Conservation (phyloP, 108 stramenopile genomes). For the Nitzschia palea region DNA sequence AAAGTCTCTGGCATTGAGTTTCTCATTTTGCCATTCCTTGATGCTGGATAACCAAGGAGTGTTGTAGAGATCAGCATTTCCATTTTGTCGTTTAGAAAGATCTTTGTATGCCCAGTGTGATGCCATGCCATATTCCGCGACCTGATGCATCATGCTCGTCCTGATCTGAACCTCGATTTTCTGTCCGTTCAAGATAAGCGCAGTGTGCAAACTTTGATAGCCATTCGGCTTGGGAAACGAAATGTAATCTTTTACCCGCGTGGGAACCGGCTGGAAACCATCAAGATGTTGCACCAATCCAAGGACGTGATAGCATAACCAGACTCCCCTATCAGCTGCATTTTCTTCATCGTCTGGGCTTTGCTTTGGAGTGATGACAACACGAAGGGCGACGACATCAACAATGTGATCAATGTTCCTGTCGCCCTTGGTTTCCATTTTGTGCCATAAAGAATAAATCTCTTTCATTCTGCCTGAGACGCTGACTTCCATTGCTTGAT, state of each 20-base stretch:
- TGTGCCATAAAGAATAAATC: constrained; percentile 92
- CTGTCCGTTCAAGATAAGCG: constrained; percentile 84
- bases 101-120: constrained; percentile 91
- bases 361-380: constrained; percentile 75
- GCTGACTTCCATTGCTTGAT: constrained; percentile 66
- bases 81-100: constrained; percentile 43
- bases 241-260: constrained; percentile 93
- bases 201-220: constrained; percentile 92
- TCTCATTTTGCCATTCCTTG: constrained; percentile 90
- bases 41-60: constrained; percentile 89
- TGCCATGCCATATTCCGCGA: constrained; percentile 95
- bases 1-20: constrained; percentile 75
- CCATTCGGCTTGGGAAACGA: constrained; percentile 93
- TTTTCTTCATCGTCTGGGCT: constrained; percentile 44
- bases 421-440: constrained; percentile 89
- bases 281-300: constrained; percentile 89
- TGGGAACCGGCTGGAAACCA: constrained; percentile 88
- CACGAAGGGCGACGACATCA: constrained; percentile 92
- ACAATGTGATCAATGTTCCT: constrained; percentile 84
- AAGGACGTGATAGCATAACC: constrained; percentile 94
- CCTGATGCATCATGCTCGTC: constrained; percentile 90
- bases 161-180: constrained; percentile 96
- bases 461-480: constrained; percentile 92
- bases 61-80: constrained; percentile 58
- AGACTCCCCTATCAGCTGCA: constrained; percentile 70